Percentiles rank a stretch among this genome's conserved stretches.
phyloP scores from a whole-genome alignment of 495 filamentous ascomycete species.

The Penicillium argentinense region DNA sequence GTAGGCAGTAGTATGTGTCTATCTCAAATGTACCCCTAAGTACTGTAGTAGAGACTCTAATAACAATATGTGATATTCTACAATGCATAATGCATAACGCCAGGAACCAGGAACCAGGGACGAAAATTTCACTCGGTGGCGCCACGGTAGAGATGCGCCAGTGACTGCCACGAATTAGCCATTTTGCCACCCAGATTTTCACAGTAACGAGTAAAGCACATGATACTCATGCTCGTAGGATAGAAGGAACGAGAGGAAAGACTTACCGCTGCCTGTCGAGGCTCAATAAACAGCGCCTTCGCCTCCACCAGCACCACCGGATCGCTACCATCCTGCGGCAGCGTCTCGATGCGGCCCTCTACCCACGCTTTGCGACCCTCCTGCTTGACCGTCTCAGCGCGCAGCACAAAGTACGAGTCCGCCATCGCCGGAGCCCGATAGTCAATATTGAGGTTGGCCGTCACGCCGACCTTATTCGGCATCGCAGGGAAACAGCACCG shows the following conservation, averaged over 20 bases:
- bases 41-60: not conserved
- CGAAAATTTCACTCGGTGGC: slow-evolving; percentile 21
- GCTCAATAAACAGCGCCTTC: slow-evolving; percentile 86
- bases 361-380: slow-evolving; percentile 98
- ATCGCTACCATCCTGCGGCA: slow-evolving; percentile 61
- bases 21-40: not conserved
- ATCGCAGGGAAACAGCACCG: slow-evolving; percentile 88
- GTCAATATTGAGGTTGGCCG: slow-evolving; percentile 86
- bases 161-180: slow-evolving; percentile 24
- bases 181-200: not conserved
- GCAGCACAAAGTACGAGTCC: slow-evolving; percentile 72
- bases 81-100: not conserved
- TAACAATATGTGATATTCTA: not conserved
- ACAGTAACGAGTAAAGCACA: not conserved
- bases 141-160: slow-evolving; percentile 33
- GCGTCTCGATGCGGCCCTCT: slow-evolving; percentile 82
- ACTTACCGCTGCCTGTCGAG: slow-evolving; percentile 75
- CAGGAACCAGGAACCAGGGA: slow-evolving; percentile 24
- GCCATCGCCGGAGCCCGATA: slow-evolving; percentile 80
- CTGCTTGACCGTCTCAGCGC: slow-evolving; percentile 78
- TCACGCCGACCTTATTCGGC: slow-evolving; percentile 86
- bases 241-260: not conserved
- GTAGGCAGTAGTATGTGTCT: not conserved
- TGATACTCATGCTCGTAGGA: too few relatives aligned
- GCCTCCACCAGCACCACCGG: slow-evolving; percentile 73